A percentile compares a stretch with the other conserved stretches of the same genome.
phyloP scores from a whole-genome alignment of 805 yeast species.

The Cyberlindnera xishuangbannaensis region DNA sequence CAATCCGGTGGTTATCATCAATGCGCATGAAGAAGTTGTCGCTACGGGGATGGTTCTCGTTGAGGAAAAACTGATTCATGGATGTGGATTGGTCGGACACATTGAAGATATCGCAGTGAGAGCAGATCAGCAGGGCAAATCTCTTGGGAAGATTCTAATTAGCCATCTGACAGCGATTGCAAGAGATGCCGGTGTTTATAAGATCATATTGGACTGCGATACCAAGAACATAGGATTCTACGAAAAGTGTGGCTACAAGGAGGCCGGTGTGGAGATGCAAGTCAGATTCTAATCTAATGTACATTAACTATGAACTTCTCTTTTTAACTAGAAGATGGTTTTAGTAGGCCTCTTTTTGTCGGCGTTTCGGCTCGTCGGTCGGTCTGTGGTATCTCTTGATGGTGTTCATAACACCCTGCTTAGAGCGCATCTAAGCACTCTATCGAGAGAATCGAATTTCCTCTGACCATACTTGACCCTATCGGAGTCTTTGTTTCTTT shows the following conservation, averaged over 20 bases:
- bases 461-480: slow-evolving; percentile 72
- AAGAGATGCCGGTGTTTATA: slow-evolving; percentile 63
- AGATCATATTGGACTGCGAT: slow-evolving; percentile 85
- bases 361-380: no score
- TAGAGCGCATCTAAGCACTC: slow-evolving; percentile 36
- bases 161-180: slow-evolving; percentile 56
- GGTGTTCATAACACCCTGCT: no score
- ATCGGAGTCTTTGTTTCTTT: slow-evolving; percentile 43
- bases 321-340: no score
- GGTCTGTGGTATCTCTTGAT: no score
- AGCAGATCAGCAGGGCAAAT: slow-evolving; percentile 71
- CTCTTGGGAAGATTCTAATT: slow-evolving; percentile 67
- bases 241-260: slow-evolving; percentile 74
- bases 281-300: slow-evolving; percentile 37
- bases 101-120: slow-evolving; percentile 91
- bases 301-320: no score
- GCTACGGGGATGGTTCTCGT: slow-evolving; percentile 81
- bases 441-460: slow-evolving; percentile 69
- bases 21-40: slow-evolving; percentile 44
- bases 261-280: slow-evolving; percentile 69
- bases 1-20: slow-evolving; percentile 62
- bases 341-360: no score
- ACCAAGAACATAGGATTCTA: slow-evolving; percentile 79
- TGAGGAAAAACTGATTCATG: slow-evolving; percentile 80
- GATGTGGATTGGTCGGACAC: slow-evolving; percentile 83